A percentile compares a stretch with the other conserved stretches of the same genome.
These are phyloP conservation scores for Claviceps sp. DNA, from an alignment of 2,329 filamentous ascomycete species.

Conservation along the genomic window DNA sequence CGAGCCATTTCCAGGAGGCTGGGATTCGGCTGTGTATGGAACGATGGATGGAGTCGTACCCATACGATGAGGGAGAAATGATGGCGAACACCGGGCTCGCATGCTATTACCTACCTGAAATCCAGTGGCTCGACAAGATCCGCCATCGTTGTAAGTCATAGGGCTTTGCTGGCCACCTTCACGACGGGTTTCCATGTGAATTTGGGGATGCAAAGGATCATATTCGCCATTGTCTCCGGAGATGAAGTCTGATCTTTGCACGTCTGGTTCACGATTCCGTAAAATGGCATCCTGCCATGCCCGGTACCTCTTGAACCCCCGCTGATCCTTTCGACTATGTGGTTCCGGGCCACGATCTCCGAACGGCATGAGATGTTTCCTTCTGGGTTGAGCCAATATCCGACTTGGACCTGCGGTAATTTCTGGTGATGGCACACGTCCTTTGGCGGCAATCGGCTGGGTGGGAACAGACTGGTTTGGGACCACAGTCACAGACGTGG, in stretches of 20 bases:
- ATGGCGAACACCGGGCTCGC: constrained; percentile 3
- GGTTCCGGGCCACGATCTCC: constrained; percentile 6
- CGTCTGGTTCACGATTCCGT: constrained; percentile 14
- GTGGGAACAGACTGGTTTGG: constrained; percentile 5
- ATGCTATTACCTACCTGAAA: constrained; percentile 3
- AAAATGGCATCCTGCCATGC: constrained; percentile 28
- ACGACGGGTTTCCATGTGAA: constrained; percentile 1
- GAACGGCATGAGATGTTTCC: constrained; percentile 12
- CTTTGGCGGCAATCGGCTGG: background rate
- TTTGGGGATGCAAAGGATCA: constrained; percentile 1
- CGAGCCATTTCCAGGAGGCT: constrained; percentile 13
- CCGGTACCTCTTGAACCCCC: constrained; percentile 34
- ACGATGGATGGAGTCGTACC: background rate
- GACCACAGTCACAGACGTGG: constrained; percentile 9
- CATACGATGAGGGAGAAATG: background rate
- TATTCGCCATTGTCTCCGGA: constrained; percentile 5
- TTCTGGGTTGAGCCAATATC: constrained; percentile 4
- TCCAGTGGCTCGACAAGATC: constrained; percentile 1
- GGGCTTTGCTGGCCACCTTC: constrained; percentile 1
- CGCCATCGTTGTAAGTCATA: constrained; percentile 1
- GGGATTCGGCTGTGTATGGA: background rate
- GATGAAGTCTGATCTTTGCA: constrained; percentile 9
- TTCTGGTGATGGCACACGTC: constrained; percentile 3
- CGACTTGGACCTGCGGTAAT: background rate
- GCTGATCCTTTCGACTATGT: constrained; percentile 22